phyloP scores from a whole-genome alignment of 148 eudicot species.

The Amaranthus palmeri region DNA sequence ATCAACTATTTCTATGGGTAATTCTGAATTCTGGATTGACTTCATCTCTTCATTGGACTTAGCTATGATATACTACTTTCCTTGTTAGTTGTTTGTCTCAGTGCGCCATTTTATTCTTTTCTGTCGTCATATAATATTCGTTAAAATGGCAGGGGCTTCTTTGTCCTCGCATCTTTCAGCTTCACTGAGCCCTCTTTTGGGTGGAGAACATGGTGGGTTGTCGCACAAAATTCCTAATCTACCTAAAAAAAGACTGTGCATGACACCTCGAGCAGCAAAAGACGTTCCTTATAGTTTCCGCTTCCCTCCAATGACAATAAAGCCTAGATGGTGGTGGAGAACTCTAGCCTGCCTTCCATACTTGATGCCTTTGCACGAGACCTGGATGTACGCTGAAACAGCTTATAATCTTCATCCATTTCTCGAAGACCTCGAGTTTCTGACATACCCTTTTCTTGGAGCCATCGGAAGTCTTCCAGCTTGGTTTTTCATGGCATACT shows the following conservation, averaged over 20 bases:
- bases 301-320: constrained; percentile 63
- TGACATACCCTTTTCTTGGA: constrained; percentile 59
- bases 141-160: constrained; percentile 30
- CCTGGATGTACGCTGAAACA: constrained; percentile 84
- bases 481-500: constrained; percentile 74
- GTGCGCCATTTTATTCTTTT: neutral
- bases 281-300: constrained; percentile 57
- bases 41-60: neutral
- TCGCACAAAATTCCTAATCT: constrained; percentile 29
- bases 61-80: neutral
- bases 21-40: too few relatives aligned
- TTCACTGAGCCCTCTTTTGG: constrained; percentile 40
- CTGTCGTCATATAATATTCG: neutral
- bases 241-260: constrained; percentile 14
- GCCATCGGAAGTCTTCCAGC: constrained; percentile 57
- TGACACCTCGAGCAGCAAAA: constrained; percentile 49
- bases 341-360: constrained; percentile 76
- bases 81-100: neutral
- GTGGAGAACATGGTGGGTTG: constrained; percentile 41
- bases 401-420: constrained; percentile 76
- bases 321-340: constrained; percentile 92
- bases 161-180: constrained; percentile 32
- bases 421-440: constrained; percentile 57
- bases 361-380: constrained; percentile 73
- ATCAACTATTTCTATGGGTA: neutral